phyloP scores from a whole-genome alignment of 2,329 filamentous ascomycete species.

The Ophiostoma piceae region DNA sequence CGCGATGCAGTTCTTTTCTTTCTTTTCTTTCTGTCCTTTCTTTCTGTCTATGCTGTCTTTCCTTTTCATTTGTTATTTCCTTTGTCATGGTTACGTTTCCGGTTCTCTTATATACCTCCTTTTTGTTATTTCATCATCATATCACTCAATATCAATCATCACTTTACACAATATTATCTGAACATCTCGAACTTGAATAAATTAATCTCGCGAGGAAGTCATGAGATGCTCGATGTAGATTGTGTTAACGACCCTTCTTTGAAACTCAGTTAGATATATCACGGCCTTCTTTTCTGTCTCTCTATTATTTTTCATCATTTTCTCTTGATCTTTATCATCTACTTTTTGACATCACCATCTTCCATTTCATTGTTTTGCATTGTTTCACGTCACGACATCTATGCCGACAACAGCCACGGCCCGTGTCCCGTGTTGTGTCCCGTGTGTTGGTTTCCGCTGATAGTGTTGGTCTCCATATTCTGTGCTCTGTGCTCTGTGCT shows the following conservation, averaged over 20 bases:
- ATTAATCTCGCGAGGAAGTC: too few relatives aligned
- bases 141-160: too few relatives aligned
- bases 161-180: too few relatives aligned
- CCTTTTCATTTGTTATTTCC: neutral
- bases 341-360: neutral
- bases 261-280: too few relatives aligned
- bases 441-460: neutral
- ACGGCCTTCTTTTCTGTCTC: neutral
- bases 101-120: constrained; percentile 13
- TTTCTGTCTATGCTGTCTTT: neutral
- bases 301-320: neutral
- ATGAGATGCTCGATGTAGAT: too few relatives aligned
- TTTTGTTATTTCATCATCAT: neutral
- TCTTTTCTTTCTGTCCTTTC: neutral
- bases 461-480: neutral
- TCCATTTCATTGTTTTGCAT: neutral
- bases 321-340: neutral
- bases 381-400: neutral
- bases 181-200: too few relatives aligned
- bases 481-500: too few relatives aligned
- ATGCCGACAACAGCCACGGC: constrained; percentile 5
- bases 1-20: neutral
- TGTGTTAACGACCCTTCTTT: too few relatives aligned
- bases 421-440: neutral
- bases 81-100: neutral